Conservation (phyloP, 352 stramenopile genomes). For the Peronospora farinosa region DNA sequence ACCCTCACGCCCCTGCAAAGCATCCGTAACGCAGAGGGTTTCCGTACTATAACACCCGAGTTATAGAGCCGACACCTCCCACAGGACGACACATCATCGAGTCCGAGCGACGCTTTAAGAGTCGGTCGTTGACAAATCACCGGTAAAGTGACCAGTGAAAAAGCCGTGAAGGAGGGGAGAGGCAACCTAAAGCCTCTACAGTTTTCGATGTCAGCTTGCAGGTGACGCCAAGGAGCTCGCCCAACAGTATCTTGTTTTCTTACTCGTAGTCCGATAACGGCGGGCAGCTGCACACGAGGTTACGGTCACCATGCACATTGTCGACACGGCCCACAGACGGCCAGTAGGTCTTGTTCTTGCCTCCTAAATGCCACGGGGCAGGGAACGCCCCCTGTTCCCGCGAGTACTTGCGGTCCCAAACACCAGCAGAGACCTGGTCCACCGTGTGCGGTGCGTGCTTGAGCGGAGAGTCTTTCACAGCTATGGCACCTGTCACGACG, state of each 20-base stretch:
- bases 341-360: slow-evolving; percentile 97
- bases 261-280: slow-evolving; percentile 92
- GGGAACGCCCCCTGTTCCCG: slow-evolving; percentile 93
- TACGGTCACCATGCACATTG: slow-evolving; percentile 98
- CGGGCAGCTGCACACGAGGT: slow-evolving; percentile 97
- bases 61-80: slow-evolving; percentile 10
- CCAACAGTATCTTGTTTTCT: slow-evolving; percentile 4
- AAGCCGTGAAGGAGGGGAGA: slow-evolving; percentile 18
- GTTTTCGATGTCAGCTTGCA: slow-evolving; percentile 13
- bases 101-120: slow-evolving; percentile 20
- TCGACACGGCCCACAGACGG: slow-evolving; percentile 94
- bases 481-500: slow-evolving; percentile 89
- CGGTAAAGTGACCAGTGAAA: slow-evolving; percentile 11
- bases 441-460: slow-evolving; percentile 97
- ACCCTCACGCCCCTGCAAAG: slow-evolving; percentile 5
- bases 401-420: slow-evolving; percentile 94
- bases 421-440: slow-evolving; percentile 86
- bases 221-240: slow-evolving; percentile 5
- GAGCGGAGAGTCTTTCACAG: slow-evolving; percentile 90
- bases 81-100: slow-evolving; percentile 14
- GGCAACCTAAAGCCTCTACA: slow-evolving; percentile 17
- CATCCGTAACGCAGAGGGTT: slow-evolving; percentile 14
- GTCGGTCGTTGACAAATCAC: slow-evolving; percentile 21
- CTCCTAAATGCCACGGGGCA: slow-evolving; percentile 87
- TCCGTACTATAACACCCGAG: slow-evolving; percentile 8